Base-by-base conservation (phyloP, 75 land plant species). In the Pinus tabuliformis region DNA sequence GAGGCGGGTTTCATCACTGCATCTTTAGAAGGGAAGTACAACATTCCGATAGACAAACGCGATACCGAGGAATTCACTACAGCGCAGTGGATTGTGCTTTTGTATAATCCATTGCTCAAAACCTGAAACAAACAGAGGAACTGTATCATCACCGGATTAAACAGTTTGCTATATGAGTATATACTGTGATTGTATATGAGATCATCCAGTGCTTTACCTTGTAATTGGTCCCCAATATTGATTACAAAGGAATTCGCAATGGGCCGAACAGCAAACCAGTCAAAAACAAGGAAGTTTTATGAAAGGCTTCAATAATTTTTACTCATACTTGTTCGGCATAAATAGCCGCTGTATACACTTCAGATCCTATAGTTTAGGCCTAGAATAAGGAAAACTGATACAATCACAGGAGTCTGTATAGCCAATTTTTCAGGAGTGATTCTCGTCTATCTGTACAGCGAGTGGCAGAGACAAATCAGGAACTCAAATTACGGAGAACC, bases 51-150 rank as follows among this genome's bases (percentile, higher is more conserved):
- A 5, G 93, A 91, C 45, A 91, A 33, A 75, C 93, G 72, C 45
- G 81, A 65, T 59, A 58, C 76, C 12, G 78, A 70, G 4, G 85
- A 71, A 77, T 91, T 91, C 33, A 91, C 93, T 2, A 89, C 57
- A 1, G 93, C 91, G n/a, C 93, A 54, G 28, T 91, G 93, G 83
- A 81, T 80, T 9, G 81, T 84, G 37, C 91, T 91, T 70, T 79
- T 83, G 76, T 91, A 91, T 15, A 21, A 74, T 14, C 89, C 90
- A 75, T 91, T 91, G 78, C 93, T 91, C 26, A 89, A 11, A 20
- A 86, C 89, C 91, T 91, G 78, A 75, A 78, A 24, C n/a, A 5
- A 6, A 42, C 0, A 5, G 6, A 5, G 5, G 64, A 62, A 62
- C 21, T n/a, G 11, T 62, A n/a, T n/a, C 8, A 21, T 62, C 12